Base-by-base conservation (phyloP, 1,284 basidiomycete species). In the Cryptococcus wingfieldii region DNA sequence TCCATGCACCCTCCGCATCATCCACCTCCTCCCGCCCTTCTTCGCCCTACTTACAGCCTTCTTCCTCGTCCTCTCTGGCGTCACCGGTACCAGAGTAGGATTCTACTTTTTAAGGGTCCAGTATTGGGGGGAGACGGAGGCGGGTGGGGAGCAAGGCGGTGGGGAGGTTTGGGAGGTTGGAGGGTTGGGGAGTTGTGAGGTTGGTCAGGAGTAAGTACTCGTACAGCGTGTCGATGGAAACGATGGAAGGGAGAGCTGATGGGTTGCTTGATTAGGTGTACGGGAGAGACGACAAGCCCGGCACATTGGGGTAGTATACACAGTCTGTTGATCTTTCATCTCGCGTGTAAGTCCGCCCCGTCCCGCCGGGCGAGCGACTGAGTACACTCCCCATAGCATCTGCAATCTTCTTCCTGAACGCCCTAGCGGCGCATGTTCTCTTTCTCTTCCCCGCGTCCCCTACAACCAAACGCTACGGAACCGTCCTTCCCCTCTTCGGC, bases 1-100 rank as follows among this genome's bases (percentile, higher is more conserved):
- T 42, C 38, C 25, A 13, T 34, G 45, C 42, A 23, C 42, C 47
- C 38, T 59, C 71, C 71, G 70, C 69, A 71, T 53, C 63, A 65
- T 51, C 64, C 68, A 48, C 60, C 51, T 57, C 10, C 31, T 50
- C n/a, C 49, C 47, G 0, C 50, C 45, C 2, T 19, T 59, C 39
- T 34, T 59, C 13, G 53, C 54, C 12, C 7, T 28, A 12, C 51
- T 58, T 9, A 63, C 58, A 1, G 46, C 49, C 8, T 39, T 63
- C 1, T 60, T 63, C 50, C 38, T 63, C 13, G 4, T 63, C 7
- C 45, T 63, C 5, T 53, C 58, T 1, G 61, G 58, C 1, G 37
- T 60, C 5, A 52, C 58, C 10, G 61, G 61, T 4, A 56, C 50
- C 9, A 38, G 38, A 23, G 43, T 42, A 14, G 56, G 46, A 14